Conservation (phyloP, 2,329 filamentous ascomycete genomes). For the Hypoxylon sp. region DNA sequence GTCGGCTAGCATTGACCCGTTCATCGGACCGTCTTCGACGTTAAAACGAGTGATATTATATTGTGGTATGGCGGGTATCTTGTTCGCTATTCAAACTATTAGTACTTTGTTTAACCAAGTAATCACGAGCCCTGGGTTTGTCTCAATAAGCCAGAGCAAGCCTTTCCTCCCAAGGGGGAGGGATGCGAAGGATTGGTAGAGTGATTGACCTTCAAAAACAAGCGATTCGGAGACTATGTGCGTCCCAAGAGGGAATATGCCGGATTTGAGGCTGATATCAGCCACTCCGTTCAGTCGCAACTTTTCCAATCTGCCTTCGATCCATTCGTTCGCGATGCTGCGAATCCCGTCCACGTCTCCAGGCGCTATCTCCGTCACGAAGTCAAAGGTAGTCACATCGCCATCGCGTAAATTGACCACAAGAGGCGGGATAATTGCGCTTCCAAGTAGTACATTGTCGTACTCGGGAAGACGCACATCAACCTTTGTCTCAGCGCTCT, state of each 20-base stretch:
- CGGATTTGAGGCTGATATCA: conserved; percentile 80
- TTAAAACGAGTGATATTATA: conserved; percentile 87
- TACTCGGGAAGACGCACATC: conserved; percentile 88
- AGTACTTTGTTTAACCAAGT: conserved; percentile 52
- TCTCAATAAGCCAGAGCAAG: conserved; percentile 55
- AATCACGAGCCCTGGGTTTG: conserved; percentile 29
- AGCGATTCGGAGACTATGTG: conserved; percentile 82
- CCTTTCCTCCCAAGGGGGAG: conserved; percentile 73
- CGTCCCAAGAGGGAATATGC: conserved; percentile 82
- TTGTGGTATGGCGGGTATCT: conserved; percentile 82
- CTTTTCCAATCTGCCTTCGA: conserved; percentile 81
- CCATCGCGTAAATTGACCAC: conserved; percentile 84
- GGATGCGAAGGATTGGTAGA: conserved; percentile 74
- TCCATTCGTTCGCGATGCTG: conserved; percentile 87
- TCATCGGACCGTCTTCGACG: conserved; percentile 76
- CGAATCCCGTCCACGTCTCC: conserved; percentile 84
- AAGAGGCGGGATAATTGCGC: conserved; percentile 80
- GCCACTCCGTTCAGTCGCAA: conserved; percentile 82
- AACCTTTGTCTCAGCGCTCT: conserved; percentile 80
- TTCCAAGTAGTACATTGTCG: conserved; percentile 81
- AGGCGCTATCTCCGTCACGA: conserved; percentile 81
- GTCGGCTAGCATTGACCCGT: conserved; percentile 83
- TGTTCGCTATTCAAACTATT: conserved; percentile 67
- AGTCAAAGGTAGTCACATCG: conserved; percentile 81
- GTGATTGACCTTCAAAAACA: conserved; percentile 85